Evolutionary conservation across 495 filamentous ascomycete species (phyloP), one percentile per base, ranked within the genome.

Genomic region (Aspergillus incahuasiensis): DNA sequence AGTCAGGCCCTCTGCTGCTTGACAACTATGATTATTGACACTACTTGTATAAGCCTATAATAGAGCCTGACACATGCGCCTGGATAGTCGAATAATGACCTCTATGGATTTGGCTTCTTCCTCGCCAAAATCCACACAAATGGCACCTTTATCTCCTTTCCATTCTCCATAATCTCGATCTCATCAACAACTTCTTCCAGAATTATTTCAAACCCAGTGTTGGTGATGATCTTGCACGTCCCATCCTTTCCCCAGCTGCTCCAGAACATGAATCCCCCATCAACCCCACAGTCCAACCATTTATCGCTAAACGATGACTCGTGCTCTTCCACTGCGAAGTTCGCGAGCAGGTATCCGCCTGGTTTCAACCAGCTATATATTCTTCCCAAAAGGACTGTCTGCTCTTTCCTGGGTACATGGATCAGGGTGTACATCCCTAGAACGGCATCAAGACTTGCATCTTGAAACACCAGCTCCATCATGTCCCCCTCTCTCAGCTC

Each of bases 351-450:
- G 48, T 41, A 53, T 0, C 75, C 75, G 0, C 71, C 72, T 12
- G 68, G 64, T 50, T 71, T 74, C 43, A 80, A 52, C 77, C 77
- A 78, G 2, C 7, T 19, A 11, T 28, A 51, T 32, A 77, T 71
- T 24, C 67, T 62, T 9, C 15, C 6, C 11, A 80, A 55, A 30
- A 78, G 58, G 2, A 51, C n/a, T 49, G 2, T 21, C 54, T 78
- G 74, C 53, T 80, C 73, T 3, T 56, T 54, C 5, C 74, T 64
- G 5, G 75, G 75, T 1, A 79, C 63, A 56, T 79, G 77, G 45
- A 78, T 68, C 30, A 78, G 64, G 5, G 72, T 70, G 49, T 75
- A 77, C 54, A 80, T 65, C 0, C 55, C 72, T 11, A 75, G 34
- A 1, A 78, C 74, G 1, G 74, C 75, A 48, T 71, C 62, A 50